Evolutionary conservation across 2,329 filamentous ascomycete genomes (phyloP).

Genomic region (Colletotrichum liriopes): DNA sequence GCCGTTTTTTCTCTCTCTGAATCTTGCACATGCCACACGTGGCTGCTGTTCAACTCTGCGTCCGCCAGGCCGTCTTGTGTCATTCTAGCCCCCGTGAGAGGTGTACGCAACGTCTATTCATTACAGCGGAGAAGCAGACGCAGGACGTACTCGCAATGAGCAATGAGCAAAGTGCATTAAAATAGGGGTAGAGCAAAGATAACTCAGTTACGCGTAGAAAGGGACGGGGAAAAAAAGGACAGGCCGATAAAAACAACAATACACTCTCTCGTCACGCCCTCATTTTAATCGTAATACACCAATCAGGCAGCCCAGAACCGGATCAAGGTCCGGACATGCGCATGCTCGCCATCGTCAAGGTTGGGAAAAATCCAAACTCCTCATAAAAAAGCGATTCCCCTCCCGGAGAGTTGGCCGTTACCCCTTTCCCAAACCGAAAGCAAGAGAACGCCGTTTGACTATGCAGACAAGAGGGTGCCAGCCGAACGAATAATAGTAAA

Average conservation of each 20-base stretch:
- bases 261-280: not conserved
- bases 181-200: not conserved
- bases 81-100: not conserved
- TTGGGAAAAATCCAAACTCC: constrained; percentile 25
- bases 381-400: not conserved
- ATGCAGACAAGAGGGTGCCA: constrained; percentile 31
- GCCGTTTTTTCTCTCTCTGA: not conserved
- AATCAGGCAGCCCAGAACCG: not conserved
- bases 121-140: not conserved
- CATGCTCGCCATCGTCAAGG: constrained; percentile 1
- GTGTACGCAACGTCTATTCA: not conserved
- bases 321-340: not conserved
- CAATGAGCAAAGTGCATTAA: not conserved
- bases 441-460: constrained; percentile 22
- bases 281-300: constrained; percentile 23
- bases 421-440: not conserved
- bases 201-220: constrained; percentile 2
- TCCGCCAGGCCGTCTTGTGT: too few relatives aligned
- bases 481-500: constrained; percentile 2
- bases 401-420: not conserved
- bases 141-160: not conserved
- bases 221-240: not conserved
- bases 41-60: not conserved
- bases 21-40: not conserved
- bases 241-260: not conserved